Conservation (phyloP, 2,329 filamentous ascomycete species). For the Xylaria sp. region DNA sequence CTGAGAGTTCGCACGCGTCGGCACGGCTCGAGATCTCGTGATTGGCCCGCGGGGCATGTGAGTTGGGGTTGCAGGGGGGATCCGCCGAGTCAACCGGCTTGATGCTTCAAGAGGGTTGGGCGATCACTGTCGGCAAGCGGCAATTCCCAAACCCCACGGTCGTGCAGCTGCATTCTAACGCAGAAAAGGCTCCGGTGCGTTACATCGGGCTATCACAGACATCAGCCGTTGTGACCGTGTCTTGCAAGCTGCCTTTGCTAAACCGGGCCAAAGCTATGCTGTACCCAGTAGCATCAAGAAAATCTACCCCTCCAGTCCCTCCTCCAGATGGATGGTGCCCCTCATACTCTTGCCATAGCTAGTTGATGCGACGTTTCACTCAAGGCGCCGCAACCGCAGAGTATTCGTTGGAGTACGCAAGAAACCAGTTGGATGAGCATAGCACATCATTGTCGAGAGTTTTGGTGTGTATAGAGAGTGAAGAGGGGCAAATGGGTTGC, state of each 20-base stretch:
- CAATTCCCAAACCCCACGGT: slow-evolving; percentile 41
- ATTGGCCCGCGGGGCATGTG: slow-evolving; percentile 44
- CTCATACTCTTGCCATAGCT: slow-evolving; percentile 22
- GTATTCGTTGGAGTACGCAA: slow-evolving; percentile 19
- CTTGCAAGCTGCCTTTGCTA: slow-evolving; percentile 25
- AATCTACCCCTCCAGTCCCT: slow-evolving; percentile 19
- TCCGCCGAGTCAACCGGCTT: slow-evolving; percentile 28
- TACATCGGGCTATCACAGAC: slow-evolving; percentile 44
- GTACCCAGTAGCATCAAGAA: slow-evolving; percentile 4
- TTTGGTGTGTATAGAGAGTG: slow-evolving; percentile 5
- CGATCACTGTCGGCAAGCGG: slow-evolving; percentile 45
- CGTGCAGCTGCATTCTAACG: slow-evolving; percentile 35
- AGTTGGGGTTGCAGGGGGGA: slow-evolving; percentile 36
- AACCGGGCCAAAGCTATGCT: slow-evolving; percentile 14
- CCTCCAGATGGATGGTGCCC: slow-evolving; percentile 16
- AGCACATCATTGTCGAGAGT: slow-evolving; percentile 7
- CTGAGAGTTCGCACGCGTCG: slow-evolving; percentile 15
- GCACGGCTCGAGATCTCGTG: slow-evolving; percentile 38
- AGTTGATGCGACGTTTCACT: slow-evolving; percentile 29
- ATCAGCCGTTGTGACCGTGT: slow-evolving; percentile 32
- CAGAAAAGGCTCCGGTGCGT: slow-evolving; percentile 38
- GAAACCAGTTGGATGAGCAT: slow-evolving; percentile 3
- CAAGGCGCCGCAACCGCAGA: slow-evolving; percentile 34
- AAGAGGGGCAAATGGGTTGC: slow-evolving; percentile 6
- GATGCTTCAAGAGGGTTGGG: slow-evolving; percentile 32